Evolutionary conservation across 805 yeast genomes (phyloP), one percentile per base, ranked within the genome.

Genomic region (Yarrowia deformans): DNA sequence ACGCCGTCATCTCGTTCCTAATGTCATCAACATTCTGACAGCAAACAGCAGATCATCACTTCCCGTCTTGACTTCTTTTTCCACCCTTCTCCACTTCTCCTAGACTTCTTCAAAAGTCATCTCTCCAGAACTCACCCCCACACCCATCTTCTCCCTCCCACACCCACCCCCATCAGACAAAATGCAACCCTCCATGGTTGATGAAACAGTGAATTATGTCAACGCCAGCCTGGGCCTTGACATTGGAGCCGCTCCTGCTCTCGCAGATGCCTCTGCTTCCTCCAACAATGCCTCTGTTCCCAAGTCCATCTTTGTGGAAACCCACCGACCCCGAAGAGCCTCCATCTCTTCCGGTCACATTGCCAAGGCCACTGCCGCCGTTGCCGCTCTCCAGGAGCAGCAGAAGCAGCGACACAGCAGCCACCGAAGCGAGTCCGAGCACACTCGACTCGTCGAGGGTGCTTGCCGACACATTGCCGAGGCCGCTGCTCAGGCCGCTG

Each of bases 401-500:
- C 64, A 63, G 63, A 46, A 46, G 69, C 34, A 49, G 64, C 40
- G 71, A 42, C 58, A 69, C 46, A 39, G 35, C 60, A 32, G 67
- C 40, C 72, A 70, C 48, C 85, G 86, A 73, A 86, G 86, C 76
- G 91, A 88, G 75, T 81, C 86, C 56, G 92, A 88, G 73, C 93
- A 90, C 75, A 82, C 86, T 73, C 83, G 88, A 70, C 82, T 89
- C 56, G 91, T 89, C 29, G 90, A 87, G 75, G 84, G 88, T 73
- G 95, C 97, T 0, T 91, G 96, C 75, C 86, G 94, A 68, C 93
- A 90, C 77, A 88, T 90, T 74, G 93, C 94, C 0, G 81, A 88
- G 50, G 95, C 95, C 40, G 96, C 95, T 1, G 90, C 87, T 10
- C 77, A 81, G 45, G 79, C 81, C 0, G 79, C 81, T 7, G 74